Conservation (phyloP, 768 basidiomycete genomes). For the Suillus luteus region DNA sequence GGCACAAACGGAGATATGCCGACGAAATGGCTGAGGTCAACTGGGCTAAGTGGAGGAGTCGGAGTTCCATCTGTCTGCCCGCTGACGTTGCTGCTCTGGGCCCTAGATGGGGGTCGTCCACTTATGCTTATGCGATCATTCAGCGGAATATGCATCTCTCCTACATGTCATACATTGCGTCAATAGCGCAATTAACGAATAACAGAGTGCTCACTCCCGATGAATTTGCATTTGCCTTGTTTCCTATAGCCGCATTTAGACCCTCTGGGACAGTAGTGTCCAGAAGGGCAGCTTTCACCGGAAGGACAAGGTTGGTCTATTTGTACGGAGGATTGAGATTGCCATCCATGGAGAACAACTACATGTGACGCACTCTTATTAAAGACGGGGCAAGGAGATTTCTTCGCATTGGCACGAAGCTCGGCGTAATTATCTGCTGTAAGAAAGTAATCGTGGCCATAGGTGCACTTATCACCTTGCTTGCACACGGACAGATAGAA, state of each 20-base stretch:
- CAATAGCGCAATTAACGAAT: neutral
- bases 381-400: slow-evolving; percentile 35
- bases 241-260: slow-evolving; percentile 35
- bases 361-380: slow-evolving; percentile 28
- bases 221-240: slow-evolving; percentile 37
- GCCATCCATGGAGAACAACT: neutral
- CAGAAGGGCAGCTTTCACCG: slow-evolving; percentile 36
- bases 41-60: slow-evolving; percentile 10
- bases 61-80: slow-evolving; percentile 9
- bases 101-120: slow-evolving; percentile 9
- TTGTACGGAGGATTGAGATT: neutral
- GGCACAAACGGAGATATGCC: slow-evolving; percentile 2
- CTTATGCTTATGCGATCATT: neutral
- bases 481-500: slow-evolving; percentile 36
- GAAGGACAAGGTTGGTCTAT: slow-evolving; percentile 26
- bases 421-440: slow-evolving; percentile 30
- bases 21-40: neutral
- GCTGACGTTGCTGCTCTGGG: slow-evolving; percentile 10
- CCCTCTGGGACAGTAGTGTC: slow-evolving; percentile 41
- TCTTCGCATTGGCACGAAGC: slow-evolving; percentile 35
- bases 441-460: slow-evolving; percentile 37
- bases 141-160: slow-evolving; percentile 7
- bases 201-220: slow-evolving; percentile 26
- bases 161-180: neutral
- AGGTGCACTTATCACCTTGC: slow-evolving; percentile 35